These are phyloP conservation scores for Aethionema arabicum DNA, from an alignment of 345 rosid species.

Conservation along the genomic window DNA sequence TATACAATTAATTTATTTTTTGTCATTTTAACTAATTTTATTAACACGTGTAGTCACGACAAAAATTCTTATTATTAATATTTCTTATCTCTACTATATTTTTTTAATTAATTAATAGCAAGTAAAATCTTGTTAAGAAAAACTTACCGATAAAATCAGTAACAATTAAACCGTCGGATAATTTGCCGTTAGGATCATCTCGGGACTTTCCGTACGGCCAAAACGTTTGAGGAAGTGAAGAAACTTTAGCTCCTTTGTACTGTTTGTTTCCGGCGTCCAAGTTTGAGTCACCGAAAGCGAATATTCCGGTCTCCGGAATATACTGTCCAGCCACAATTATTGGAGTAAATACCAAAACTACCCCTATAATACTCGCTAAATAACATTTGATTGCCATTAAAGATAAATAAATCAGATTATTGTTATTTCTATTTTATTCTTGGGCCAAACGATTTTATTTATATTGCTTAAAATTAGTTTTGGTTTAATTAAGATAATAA, in stretches of 20 bases:
- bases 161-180: slow-evolving; percentile 32
- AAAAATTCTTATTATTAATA: too few species aligned
- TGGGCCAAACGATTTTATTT: background rate
- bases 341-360: slow-evolving; percentile 13
- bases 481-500: too few species aligned
- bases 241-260: too few species aligned
- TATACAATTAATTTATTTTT: too few species aligned
- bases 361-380: slow-evolving; percentile 18
- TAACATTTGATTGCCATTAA: slow-evolving; percentile 6
- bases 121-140: background rate
- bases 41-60: too few species aligned
- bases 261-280: too few species aligned
- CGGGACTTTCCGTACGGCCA: slow-evolving; percentile 41
- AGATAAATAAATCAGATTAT: background rate
- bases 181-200: slow-evolving; percentile 33
- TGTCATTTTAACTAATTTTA: too few species aligned
- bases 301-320: too few species aligned
- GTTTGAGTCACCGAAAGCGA: too few species aligned
- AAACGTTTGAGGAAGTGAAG: too few species aligned
- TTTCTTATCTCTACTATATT: too few species aligned
- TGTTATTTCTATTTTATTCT: background rate
- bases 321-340: slow-evolving; percentile 25
- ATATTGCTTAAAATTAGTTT: too few species aligned
- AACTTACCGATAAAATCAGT: slow-evolving; percentile 33
- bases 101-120: background rate